Evolutionary conservation across 306 rosid genomes (phyloP), one percentile per base, ranked within the genome.

Genomic region (Sphenostylis stenocarpa): DNA sequence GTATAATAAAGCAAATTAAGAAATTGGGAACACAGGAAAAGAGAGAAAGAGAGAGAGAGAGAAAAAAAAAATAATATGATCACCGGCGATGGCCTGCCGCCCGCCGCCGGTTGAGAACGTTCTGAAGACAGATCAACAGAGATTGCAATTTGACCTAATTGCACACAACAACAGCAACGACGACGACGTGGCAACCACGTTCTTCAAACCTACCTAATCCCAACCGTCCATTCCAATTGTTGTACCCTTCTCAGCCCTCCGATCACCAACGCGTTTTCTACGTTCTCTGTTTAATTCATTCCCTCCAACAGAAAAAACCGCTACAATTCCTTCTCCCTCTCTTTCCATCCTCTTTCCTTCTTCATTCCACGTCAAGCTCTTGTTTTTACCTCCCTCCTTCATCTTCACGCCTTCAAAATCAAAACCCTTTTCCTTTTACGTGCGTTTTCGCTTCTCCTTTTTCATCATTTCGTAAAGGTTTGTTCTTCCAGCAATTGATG

Each of bases 301-400:
- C 76, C 29, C 16, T 23, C 16, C 51, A 90, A 85, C 93, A 44
- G 88, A 89, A 91, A 84, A 6, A 78, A 82, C 82, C 88, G 53
- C 86, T 57, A 16, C 23, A 64, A 56, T 72, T 36, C 61, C 29
- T 36, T 11, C 28, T 36, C 49, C 62, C 13, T 49, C 6, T 36
- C 62, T 31, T 57, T 7, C n/a, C 15, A 17, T 65, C 15, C 21
- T 65, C 31, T 77, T 36, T 44, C 65, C 44, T 55, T 47, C 36
- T 64, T 62, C 55, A 12, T 43, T 31, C 29, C 77, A 72, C 83
- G 13, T 33, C 63, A 49, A 75, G 68, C 7, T 71, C 78, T 51
- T 9, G 10, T 19, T 55, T 67, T 60, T 44, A 36, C 24, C 26
- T 28, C 10, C 12, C 41, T 7, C 11, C 41, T 52, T 52, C 29